Evolutionary conservation across 140 eudicot genomes (phyloP).

Genomic region (Erigeron philadelphicus): DNA sequence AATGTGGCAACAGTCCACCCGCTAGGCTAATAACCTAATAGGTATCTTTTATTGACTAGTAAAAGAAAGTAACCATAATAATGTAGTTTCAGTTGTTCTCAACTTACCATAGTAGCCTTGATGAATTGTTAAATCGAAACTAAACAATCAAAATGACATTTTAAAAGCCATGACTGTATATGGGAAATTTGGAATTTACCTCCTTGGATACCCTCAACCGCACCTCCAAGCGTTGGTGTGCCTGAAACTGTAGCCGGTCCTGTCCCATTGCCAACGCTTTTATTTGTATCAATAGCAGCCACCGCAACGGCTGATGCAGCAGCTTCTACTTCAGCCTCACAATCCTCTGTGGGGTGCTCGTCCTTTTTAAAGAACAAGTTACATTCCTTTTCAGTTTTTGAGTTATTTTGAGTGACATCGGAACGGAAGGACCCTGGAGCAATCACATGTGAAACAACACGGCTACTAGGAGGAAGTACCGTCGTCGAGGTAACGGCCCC

Average conservation of each 20-base stretch:
- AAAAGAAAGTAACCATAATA: too few relatives aligned
- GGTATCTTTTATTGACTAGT: too few relatives aligned
- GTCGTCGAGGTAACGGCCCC: slow-evolving; percentile 98
- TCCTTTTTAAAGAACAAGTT: slow-evolving; percentile 48
- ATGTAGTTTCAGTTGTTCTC: too few relatives aligned
- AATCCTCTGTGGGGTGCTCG: slow-evolving; percentile 42
- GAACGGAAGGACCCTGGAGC: slow-evolving; percentile 58
- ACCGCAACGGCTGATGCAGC: slow-evolving; percentile 83
- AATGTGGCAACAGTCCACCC: too few relatives aligned
- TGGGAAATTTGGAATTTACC: slow-evolving; percentile 28
- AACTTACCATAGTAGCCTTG: too few relatives aligned
- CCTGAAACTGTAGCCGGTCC: slow-evolving; percentile 42
- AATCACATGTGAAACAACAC: slow-evolving; percentile 63
- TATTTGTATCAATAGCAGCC: slow-evolving; percentile 63
- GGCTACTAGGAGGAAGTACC: slow-evolving; percentile 60
- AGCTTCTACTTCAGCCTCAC: slow-evolving; percentile 75
- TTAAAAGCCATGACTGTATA: not conserved
- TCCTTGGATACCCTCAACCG: slow-evolving; percentile 39
- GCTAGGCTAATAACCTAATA: too few relatives aligned
- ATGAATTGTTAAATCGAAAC: not conserved
- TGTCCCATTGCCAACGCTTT: slow-evolving; percentile 41
- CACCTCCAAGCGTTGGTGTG: slow-evolving; percentile 41
- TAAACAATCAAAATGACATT: not conserved
- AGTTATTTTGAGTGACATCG: slow-evolving; percentile 40
- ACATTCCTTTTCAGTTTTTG: slow-evolving; percentile 39